Evolutionary conservation across 495 filamentous ascomycete species (phyloP).

Genomic region (Aspergillus asperescens): DNA sequence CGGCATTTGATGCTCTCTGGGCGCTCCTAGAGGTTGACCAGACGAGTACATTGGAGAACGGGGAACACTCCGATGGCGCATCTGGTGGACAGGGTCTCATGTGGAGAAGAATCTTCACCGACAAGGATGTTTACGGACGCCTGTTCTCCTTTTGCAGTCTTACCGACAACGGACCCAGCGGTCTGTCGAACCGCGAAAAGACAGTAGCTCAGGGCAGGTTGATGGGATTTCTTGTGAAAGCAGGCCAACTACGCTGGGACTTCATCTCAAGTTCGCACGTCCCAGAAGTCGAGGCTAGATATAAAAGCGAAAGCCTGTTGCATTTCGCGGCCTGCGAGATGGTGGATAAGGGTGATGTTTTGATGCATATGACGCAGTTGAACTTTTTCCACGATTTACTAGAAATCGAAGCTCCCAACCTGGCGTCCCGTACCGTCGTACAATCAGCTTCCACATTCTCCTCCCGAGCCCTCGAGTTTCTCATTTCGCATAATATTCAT

Average conservation of each 20-base stretch:
- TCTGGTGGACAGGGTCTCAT: conserved; percentile 59
- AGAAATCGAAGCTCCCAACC: conserved; percentile 39
- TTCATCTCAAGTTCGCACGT: conserved; percentile 55
- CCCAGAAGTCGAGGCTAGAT: conserved; percentile 53
- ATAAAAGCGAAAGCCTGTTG: conserved; percentile 55
- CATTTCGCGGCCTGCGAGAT: conserved; percentile 70
- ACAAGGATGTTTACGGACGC: conserved; percentile 59
- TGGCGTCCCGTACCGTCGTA: conserved; percentile 28
- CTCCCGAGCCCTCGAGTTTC: conserved; percentile 52
- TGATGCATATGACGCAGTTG: conserved; percentile 76
- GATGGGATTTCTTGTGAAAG: conserved; percentile 61
- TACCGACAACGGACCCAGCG: conserved; percentile 29
- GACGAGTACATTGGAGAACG: conserved; percentile 36
- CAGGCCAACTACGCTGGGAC: conserved; percentile 60
- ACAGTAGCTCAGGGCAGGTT: conserved; percentile 75
- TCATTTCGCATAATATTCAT: conserved; percentile 49
- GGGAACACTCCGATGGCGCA: conserved; percentile 36
- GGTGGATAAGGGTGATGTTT: conserved; percentile 66
- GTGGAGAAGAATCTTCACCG: conserved; percentile 67
- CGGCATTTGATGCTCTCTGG: conserved; percentile 59
- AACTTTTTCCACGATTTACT: conserved; percentile 70
- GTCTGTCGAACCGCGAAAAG: conserved; percentile 55
- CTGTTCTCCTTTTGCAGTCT: conserved; percentile 60
- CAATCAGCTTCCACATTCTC: conserved; percentile 40
- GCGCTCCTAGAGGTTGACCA: conserved; percentile 66